Conservation (phyloP, 768 basidiomycete genomes). For the Boletus rex-veris region DNA sequence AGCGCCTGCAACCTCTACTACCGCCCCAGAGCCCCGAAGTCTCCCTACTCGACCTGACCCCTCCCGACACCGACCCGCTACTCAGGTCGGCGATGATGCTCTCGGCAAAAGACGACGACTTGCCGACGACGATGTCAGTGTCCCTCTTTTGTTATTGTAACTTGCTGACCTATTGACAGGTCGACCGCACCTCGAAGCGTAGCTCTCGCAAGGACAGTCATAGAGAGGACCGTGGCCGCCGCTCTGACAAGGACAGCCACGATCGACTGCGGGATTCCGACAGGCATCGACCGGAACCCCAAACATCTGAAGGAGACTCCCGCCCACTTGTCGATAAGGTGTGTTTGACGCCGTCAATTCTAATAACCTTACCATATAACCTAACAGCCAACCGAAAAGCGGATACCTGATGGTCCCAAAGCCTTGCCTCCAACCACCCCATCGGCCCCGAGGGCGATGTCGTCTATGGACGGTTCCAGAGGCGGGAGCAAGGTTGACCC, state of each 20-base stretch:
- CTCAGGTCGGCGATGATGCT: slow-evolving; percentile 52
- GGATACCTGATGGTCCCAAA: slow-evolving; percentile 53
- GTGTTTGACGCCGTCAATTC: slow-evolving; percentile 14
- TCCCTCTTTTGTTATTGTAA: neutral
- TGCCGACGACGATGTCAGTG: slow-evolving; percentile 70
- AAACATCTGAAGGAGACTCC: slow-evolving; percentile 47
- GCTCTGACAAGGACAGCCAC: slow-evolving; percentile 66
- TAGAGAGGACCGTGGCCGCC: slow-evolving; percentile 69
- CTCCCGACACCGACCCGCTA: slow-evolving; percentile 48
- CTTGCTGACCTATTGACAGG: slow-evolving; percentile 36
- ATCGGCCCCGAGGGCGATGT: slow-evolving; percentile 72
- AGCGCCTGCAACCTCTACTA: slow-evolving; percentile 28
- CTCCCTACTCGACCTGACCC: slow-evolving; percentile 59
- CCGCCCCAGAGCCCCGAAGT: slow-evolving; percentile 49
- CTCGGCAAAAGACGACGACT: slow-evolving; percentile 71
- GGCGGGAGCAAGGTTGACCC: slow-evolving; percentile 38
- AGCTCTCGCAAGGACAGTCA: slow-evolving; percentile 74
- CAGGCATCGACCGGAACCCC: slow-evolving; percentile 63
- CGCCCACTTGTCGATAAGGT: slow-evolving; percentile 63
- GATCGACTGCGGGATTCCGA: slow-evolving; percentile 68
- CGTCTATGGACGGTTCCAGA: slow-evolving; percentile 43
- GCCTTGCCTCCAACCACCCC: slow-evolving; percentile 55
- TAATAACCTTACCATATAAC: neutral
- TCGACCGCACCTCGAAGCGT: slow-evolving; percentile 77
- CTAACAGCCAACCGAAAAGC: slow-evolving; percentile 50